Evolutionary conservation across 495 filamentous ascomycete species (phyloP).

Genomic region (Trichoderma virens): DNA sequence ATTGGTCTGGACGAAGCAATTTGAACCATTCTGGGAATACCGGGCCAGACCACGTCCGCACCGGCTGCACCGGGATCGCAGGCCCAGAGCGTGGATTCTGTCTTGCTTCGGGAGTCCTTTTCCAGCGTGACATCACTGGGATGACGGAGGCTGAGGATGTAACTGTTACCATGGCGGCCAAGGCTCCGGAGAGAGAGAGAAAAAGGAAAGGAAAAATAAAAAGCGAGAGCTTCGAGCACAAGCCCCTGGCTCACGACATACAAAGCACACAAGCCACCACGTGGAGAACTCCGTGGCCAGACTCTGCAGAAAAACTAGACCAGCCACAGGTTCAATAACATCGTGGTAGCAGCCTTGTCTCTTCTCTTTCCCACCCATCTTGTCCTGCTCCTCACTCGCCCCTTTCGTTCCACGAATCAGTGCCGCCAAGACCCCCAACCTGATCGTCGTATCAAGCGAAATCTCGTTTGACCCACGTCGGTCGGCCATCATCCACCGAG

Average conservation of each 20-base stretch:
- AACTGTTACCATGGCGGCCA: no score
- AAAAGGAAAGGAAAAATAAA: neutral
- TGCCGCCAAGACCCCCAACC: neutral
- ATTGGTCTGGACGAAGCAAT: neutral
- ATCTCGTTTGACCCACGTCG: neutral
- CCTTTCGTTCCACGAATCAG: conserved; percentile 4
- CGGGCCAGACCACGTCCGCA: neutral
- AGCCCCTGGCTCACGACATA: neutral
- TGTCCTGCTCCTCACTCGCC: neutral
- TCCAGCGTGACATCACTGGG: neutral
- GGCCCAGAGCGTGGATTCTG: neutral
- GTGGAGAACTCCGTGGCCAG: neutral
- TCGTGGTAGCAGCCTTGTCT: neutral
- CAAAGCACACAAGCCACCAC: neutral
- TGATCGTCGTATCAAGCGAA: conserved; percentile 1
- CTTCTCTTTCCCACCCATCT: neutral
- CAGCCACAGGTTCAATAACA: neutral
- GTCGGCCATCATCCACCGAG: neutral
- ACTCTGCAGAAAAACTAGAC: neutral
- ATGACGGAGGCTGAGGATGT: neutral
- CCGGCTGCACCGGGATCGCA: conserved; percentile 5
- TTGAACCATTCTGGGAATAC: neutral
- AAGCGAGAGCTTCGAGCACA: neutral
- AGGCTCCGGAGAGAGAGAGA: neutral
- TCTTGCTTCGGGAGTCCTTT: neutral